Evolutionary conservation across 495 filamentous ascomycete genomes (phyloP).

Genomic region (Rhizodiscina lignyota): DNA sequence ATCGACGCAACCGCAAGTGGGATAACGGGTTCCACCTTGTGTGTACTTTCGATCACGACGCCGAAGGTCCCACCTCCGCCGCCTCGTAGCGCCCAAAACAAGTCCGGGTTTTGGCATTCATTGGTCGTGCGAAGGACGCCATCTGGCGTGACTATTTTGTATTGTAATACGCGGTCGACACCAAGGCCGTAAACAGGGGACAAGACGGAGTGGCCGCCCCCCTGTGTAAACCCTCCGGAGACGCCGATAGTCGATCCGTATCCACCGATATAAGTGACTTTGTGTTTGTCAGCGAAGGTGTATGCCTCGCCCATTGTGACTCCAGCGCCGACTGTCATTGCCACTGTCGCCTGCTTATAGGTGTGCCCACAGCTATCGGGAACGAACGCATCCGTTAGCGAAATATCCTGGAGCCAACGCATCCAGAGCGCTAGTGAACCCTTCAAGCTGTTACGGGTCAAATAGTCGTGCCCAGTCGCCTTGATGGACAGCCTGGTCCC

Average conservation of each 20-base stretch:
- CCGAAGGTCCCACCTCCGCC: conserved; percentile 40
- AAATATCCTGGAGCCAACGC: background rate
- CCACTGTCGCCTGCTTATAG: no score
- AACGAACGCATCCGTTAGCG: background rate
- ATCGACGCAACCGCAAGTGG: conserved; percentile 23
- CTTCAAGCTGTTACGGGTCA: no score
- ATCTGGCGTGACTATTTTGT: conserved; percentile 28
- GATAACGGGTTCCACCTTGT: conserved; percentile 23
- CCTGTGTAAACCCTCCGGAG: conserved; percentile 26
- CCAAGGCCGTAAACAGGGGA: conserved; percentile 26
- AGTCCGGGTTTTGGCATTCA: conserved; percentile 25
- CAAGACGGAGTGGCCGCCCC: conserved; percentile 25
- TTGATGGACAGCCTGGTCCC: conserved; percentile 13
- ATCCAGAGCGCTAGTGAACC: background rate
- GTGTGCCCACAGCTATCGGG: conserved; percentile 12
- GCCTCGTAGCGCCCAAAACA: conserved; percentile 38
- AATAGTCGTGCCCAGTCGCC: conserved; percentile 16
- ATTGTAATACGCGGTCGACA: conserved; percentile 29
- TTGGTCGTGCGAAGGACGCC: conserved; percentile 27
- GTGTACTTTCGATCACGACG: conserved; percentile 29
- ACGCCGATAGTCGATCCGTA: conserved; percentile 14
- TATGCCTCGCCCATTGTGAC: conserved; percentile 9
- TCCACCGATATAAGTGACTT: conserved; percentile 16
- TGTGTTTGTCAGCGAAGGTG: conserved; percentile 15
- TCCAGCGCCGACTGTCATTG: conserved; percentile 2